Percentiles rank a stretch among this genome's conserved stretches.
Conservation (phyloP, 495 filamentous ascomycete genomes). For the Apodospora peruviana region DNA sequence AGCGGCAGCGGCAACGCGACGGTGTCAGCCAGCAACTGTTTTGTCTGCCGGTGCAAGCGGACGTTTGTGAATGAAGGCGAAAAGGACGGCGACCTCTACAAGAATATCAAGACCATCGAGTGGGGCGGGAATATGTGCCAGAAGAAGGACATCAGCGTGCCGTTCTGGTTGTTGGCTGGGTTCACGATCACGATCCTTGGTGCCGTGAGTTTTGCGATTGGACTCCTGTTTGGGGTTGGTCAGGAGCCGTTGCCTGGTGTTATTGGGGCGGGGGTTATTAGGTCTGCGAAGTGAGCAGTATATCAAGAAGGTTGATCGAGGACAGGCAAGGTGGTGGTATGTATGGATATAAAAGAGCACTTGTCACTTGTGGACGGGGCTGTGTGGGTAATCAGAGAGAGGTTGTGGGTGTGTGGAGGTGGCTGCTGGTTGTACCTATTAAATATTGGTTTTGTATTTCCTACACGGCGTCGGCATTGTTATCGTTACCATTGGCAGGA, state of each 20-base stretch:
- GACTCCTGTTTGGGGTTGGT: conserved; percentile 73
- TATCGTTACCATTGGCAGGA: too few relatives aligned
- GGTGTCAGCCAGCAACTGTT: conserved; percentile 50
- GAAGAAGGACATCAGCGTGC: conserved; percentile 82
- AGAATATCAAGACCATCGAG: conserved; percentile 26
- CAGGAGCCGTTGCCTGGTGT: conserved; percentile 76
- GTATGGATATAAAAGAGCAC: too few relatives aligned
- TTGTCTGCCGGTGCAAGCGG: conserved; percentile 63
- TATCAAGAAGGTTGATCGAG: too few relatives aligned
- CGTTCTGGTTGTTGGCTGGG: conserved; percentile 77
- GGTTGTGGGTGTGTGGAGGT: too few relatives aligned
- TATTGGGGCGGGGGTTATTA: conserved; percentile 70
- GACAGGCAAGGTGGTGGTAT: too few relatives aligned
- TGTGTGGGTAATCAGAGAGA: too few relatives aligned
- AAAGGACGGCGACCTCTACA: conserved; percentile 14
- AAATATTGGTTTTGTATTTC: too few relatives aligned
- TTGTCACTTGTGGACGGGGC: too few relatives aligned
- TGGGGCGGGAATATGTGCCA: conserved; percentile 88
- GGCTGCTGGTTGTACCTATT: too few relatives aligned
- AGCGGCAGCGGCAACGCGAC: conserved; percentile 16
- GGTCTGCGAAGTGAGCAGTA: conserved; percentile 5
- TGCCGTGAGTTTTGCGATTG: conserved; percentile 59
- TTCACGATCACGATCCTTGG: conserved; percentile 61
- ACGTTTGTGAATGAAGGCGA: conserved; percentile 42
- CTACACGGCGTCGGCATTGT: too few relatives aligned